Base-by-base conservation (phyloP, 1,139 yeast genomes). In the Lodderomyces theae region DNA sequence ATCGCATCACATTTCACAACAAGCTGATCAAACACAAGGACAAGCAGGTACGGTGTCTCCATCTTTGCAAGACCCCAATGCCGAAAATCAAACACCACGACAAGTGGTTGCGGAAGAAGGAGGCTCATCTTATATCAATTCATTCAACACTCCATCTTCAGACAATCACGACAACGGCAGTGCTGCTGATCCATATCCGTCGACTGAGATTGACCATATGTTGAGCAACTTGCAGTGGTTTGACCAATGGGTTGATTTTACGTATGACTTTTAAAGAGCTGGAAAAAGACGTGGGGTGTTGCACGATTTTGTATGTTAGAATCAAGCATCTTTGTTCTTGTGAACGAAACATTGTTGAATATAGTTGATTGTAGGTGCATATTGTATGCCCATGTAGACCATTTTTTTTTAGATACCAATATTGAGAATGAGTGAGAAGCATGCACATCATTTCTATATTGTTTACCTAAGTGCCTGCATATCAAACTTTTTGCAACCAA, bases 191-290 rank as follows among this genome's bases (percentile, higher is more conserved):
- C 30, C 39, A 15, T 39, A 43, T 15, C 41, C 38, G 19, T 37
- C 44, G 6, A 35, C 39, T 6, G 54, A 54, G 25, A 63, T 61
- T 19, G 61, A 63, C 39, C 56, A 61, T 28, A 52, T 74, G 33
- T 52, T 74, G 32, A 70, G 74, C 6, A 76, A 73, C 46, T 54
- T 78, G 41, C 74, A 69, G 47, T 78, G 83, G 83, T 78, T 78
- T 48, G 80, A 78, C 51, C 78, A 75, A 50, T 71, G 76, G 76
- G 51, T 66, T 28, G 71, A 65, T 41, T 58, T 62, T 40, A 52
- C 56, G 35, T 51, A 54, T 41, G 63, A 62, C 30, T 47, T 37
- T 34, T 23, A 34, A 34, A 4, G 13, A 15, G 5, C 19, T 18
- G 31, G 15, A 16, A 15, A n/a, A n/a, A n/a, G n/a, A n/a, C n/a